Base-by-base conservation (phyloP, 208 protist genomes). In the Vickermania ingenoplastis region DNA sequence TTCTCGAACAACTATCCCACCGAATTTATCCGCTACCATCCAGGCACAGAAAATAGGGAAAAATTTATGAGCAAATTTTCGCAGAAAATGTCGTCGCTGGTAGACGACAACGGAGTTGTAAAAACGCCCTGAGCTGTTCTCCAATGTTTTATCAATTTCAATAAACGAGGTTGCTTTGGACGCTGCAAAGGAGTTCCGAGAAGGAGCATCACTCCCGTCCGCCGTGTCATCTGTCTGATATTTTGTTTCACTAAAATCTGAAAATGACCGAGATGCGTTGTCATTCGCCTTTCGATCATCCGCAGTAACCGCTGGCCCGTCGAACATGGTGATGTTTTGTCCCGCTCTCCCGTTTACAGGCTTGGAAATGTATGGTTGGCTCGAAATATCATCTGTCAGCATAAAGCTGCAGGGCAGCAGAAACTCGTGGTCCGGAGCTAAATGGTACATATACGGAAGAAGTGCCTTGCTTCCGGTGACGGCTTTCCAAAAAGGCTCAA, bases 401-500 rank as follows among this genome's bases (percentile, higher is more conserved):
- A 74, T 31, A 65, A 89, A 92, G 61, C 64, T 73, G 24, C 80
- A 73, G 14, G 74, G 60, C 27, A 93, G 70, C 65, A 91, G 77
- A 65, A 85, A 70, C 58, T 78, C 58, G 57, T 85, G 80, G 28
- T 87, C 70, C 0, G 73, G 74, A 5, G 78, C 75, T 14, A 81
- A 52, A 41, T 67, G 63, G 59, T 89, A 69, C 74, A 90, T 89
- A 54, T 85, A 86, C 11, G 83, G 79, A 28, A 93, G 61, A 25
- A 89, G 77, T 23, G 79, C 81, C 59, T 87, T 93, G 69, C 81
- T 91, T 0, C 82, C 81, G 1, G 81, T 87, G 24, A 91, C 60
- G 45, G 75, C 67, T 63, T 89, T 94, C 79, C 83, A 94, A 53
- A 88, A 61, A 41, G 86, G 83, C 66, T 94, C 83, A 28, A 94